Conservation (phyloP, 306 rosid genomes). For the Morella rubra region DNA sequence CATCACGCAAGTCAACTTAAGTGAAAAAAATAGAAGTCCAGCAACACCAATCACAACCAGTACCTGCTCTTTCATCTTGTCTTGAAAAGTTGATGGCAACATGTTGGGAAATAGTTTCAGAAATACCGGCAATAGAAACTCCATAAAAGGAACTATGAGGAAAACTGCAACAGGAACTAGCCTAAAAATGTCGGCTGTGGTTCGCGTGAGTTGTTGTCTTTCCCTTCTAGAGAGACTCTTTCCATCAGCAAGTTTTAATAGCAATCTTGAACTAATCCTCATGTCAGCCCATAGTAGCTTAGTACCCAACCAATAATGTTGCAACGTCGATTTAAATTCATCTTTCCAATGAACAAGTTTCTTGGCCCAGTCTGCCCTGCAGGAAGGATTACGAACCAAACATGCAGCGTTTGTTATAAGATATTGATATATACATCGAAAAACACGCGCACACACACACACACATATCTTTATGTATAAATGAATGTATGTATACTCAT, state of each 20-base stretch:
- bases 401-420: conserved; percentile 9
- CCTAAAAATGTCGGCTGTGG: conserved; percentile 88
- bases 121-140: conserved; percentile 81
- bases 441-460: no score
- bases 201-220: conserved; percentile 85
- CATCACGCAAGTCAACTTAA: neutral
- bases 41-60: conserved; percentile 7
- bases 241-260: conserved; percentile 86
- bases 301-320: conserved; percentile 92
- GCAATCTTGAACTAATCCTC: conserved; percentile 79
- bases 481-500: no score
- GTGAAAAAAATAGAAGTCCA: conserved; percentile 9
- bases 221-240: conserved; percentile 93
- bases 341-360: conserved; percentile 79
- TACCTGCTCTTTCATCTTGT: conserved; percentile 97
- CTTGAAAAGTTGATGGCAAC: conserved; percentile 94
- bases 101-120: conserved; percentile 89
- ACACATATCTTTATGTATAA: no score
- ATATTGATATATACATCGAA: neutral
- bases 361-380: conserved; percentile 93
- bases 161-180: conserved; percentile 91
- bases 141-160: conserved; percentile 90
- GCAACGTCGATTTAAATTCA: conserved; percentile 66
- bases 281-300: conserved; percentile 83
- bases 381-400: conserved; percentile 33